Evolutionary conservation across 129 eudicot species (phyloP), one percentile per base, ranked within the genome.

Genomic region (Solidago caesia): DNA sequence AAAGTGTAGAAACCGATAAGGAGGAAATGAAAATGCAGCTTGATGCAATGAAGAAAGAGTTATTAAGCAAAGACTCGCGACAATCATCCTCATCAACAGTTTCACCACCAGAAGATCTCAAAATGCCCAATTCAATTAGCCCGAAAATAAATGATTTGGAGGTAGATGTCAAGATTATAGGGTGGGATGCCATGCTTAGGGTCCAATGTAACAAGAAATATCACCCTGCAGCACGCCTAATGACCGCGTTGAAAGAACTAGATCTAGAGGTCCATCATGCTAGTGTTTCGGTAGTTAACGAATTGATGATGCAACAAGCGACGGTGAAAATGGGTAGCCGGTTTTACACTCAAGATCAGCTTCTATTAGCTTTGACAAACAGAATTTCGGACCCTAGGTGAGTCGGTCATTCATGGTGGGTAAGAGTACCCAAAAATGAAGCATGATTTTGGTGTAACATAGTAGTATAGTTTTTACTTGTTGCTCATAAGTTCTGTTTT

Each of bases 211-310:
- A 71, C 77, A 88, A 83, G 79, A 88, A 80, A 77, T 81, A 93
- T 63, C 96, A 93, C 70, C 98, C 98, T 0, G 92, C 98, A 5
- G 92, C 98, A 0, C 84, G 86, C 67, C 48, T 93, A 64, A 93
- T 93, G 98, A 43, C 68, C 8, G 96, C 98, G 1, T 76, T 93
- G 8, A 86, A 78, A 70, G 98, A 93, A 39, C 55, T 90, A 10
- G 92, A 90, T 60, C 79, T 93, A n/a, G 98, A 93, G 0, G 87
- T 93, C 13, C 88, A 83, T 41, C 98, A 93, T 55, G 98, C 96
- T 1, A 93, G 98, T 52, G 92, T 90, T 0, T 86, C 96, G 0
- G 96, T 93, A 5, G 96, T 93, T 41, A 90, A 88, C 71, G 96
- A 93, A 3, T 65, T 90, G 80, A 90, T 93, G 96, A 90, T 93